Evolutionary conservation across 352 stramenopile genomes (phyloP).

Genomic region (Plasmopara halstedii): DNA sequence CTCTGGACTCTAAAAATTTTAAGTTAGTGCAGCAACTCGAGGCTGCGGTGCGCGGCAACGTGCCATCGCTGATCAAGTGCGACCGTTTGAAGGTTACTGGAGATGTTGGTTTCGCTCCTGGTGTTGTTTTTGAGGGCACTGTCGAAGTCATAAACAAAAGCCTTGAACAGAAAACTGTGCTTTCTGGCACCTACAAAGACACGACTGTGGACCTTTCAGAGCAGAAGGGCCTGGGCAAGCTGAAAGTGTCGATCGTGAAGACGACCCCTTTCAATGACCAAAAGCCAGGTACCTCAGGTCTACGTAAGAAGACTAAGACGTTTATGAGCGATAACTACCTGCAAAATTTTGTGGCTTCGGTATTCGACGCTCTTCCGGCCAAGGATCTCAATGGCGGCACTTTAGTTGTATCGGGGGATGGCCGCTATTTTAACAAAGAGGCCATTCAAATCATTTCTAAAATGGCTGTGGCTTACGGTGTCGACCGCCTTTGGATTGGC

Average conservation of each 20-base stretch:
- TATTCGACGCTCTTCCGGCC: slow-evolving; percentile 94
- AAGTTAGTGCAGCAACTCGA: slow-evolving; percentile 98
- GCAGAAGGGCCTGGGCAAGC: slow-evolving; percentile 87
- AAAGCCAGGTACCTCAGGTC: slow-evolving; percentile 95
- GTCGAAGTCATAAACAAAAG: slow-evolving; percentile 95
- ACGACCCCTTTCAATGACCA: slow-evolving; percentile 92
- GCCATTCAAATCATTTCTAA: slow-evolving; percentile 97
- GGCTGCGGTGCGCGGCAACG: slow-evolving; percentile 86
- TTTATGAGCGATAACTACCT: slow-evolving; percentile 99
- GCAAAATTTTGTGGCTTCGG: slow-evolving; percentile 97
- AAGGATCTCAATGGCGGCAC: slow-evolving; percentile 92
- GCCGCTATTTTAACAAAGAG: slow-evolving; percentile 87
- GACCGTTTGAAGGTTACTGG: slow-evolving; percentile 94
- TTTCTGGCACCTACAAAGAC: slow-evolving; percentile 90
- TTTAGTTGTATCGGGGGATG: slow-evolving; percentile 95
- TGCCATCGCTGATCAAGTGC: slow-evolving; percentile 94
- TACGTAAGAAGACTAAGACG: slow-evolving; percentile 98
- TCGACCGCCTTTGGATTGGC: slow-evolving; percentile 94
- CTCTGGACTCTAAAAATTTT: slow-evolving; percentile 96
- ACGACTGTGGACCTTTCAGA: slow-evolving; percentile 93
- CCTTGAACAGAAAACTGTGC: slow-evolving; percentile 93
- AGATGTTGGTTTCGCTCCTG: slow-evolving; percentile 89
- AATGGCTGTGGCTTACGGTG: slow-evolving; percentile 95
- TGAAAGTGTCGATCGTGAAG: slow-evolving; percentile 78
- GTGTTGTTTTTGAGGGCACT: slow-evolving; percentile 88